A percentile compares a stretch with the other conserved stretches of the same genome.
Conservation (phyloP, 148 eudicot species). For the Rhododendron kiyosumense region DNA sequence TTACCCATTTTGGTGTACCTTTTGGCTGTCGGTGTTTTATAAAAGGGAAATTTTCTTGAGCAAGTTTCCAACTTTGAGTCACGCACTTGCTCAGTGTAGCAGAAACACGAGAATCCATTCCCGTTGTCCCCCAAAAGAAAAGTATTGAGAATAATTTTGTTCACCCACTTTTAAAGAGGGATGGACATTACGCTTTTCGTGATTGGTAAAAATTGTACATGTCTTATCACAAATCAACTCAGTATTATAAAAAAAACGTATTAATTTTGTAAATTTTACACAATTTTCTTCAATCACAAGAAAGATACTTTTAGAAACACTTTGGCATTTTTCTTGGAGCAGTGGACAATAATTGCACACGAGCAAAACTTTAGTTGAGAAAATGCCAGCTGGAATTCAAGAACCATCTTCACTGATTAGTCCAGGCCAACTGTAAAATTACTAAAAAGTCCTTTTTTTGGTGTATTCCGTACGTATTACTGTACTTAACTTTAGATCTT, state of each 20-base stretch:
- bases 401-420: not conserved
- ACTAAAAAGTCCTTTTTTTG: not conserved
- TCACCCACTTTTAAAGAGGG: too few relatives aligned
- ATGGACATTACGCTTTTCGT: too few relatives aligned
- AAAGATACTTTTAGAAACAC: too few relatives aligned
- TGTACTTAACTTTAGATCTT: not conserved
- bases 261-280: too few relatives aligned
- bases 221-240: too few relatives aligned
- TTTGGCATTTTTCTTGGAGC: not conserved
- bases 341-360: not conserved
- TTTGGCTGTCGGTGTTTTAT: not conserved
- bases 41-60: not conserved
- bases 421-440: not conserved
- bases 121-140: too few relatives aligned
- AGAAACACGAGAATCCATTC: not conserved
- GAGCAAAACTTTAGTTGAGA: not conserved
- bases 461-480: not conserved
- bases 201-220: too few relatives aligned
- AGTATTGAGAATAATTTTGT: too few relatives aligned
- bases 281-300: too few relatives aligned
- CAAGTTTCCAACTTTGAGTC: not conserved
- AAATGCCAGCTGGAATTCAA: not conserved
- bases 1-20: not conserved
- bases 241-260: too few relatives aligned
- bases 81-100: not conserved